Evolutionary conservation across 202 grass and related monocot species (phyloP), one percentile per base, ranked within the genome.

Genomic region (Eragrostis tef): DNA sequence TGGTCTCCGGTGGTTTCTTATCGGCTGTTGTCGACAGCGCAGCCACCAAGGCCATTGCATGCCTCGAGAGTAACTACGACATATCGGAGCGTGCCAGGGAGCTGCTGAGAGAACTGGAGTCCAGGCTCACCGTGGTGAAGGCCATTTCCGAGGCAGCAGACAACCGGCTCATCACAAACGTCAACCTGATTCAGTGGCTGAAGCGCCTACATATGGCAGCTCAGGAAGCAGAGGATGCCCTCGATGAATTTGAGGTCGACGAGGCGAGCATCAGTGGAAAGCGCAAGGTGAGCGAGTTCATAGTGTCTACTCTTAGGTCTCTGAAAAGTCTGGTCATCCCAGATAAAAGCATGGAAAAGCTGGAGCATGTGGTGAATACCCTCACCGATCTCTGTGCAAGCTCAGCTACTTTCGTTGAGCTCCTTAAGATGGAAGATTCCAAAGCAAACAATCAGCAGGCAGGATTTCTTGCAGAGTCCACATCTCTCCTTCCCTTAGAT

Each of bases 191-290:
- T 11, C 20, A 59, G 34, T 75, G 52, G 53, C 12, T 75, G 21
- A 64, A 44, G 59, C 61, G 47, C 16, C 26, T 78, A 3, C 75
- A 64, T 21, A 1, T 11, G 13, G 59, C 11, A 7, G 44, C 75
- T 36, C 62, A 78, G 27, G 75, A 78, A 78, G 75, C 75, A 1
- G 75, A 78, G 59, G 25, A 78, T 21, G 59, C 29, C 17, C 43
- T 77, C 10, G 74, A 77, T 6, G 45, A 4, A 21, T 78, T 78
- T 13, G 59, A 78, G 19, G 61, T 26, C 43, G 43, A 78, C 5
- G 75, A 64, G 44, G n/a, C 13, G 4, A 63, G 60, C 26, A 46
- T 64, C 25, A 7, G 25, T 1, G 74, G 75, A 11, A 78, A 78
- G 25, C 59, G 44, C 16, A 78, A 78, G 43, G 9, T 77, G 43